Conservation (phyloP, 2,329 filamentous ascomycete genomes). For the Aschersonia sp. region DNA sequence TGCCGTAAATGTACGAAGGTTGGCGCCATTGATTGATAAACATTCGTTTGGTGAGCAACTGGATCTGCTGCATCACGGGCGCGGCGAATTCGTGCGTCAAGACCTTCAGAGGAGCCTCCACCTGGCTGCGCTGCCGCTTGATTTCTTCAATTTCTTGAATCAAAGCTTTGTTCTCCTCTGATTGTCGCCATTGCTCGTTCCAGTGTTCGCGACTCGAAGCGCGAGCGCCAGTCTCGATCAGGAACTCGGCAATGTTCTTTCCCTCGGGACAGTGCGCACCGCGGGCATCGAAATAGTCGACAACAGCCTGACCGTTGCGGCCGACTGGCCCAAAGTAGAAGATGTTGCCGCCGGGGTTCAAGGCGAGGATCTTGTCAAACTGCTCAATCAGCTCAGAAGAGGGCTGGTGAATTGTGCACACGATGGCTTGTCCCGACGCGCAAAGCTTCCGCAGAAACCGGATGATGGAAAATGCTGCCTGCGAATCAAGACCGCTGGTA, state of each 20-base stretch:
- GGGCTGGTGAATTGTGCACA: conserved; percentile 45
- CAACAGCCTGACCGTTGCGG: conserved; percentile 25
- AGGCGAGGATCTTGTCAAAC: conserved; percentile 37
- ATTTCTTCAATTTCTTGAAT: conserved; percentile 51
- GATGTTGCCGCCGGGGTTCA: conserved; percentile 33
- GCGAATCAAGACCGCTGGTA: conserved; percentile 38
- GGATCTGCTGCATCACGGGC: conserved; percentile 45
- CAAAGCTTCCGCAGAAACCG: conserved; percentile 43
- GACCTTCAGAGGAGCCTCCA: conserved; percentile 8
- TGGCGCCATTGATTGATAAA: conserved; percentile 65
- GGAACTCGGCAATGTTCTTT: conserved; percentile 34
- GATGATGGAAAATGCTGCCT: conserved; percentile 42
- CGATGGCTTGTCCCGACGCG: conserved; percentile 39
- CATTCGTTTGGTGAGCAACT: conserved; percentile 51
- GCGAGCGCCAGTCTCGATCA: conserved; percentile 25
- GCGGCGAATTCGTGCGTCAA: conserved; percentile 47
- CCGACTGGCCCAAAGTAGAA: conserved; percentile 41
- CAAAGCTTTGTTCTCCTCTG: conserved; percentile 42
- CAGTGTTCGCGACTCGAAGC: conserved; percentile 36
- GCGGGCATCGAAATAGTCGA: conserved; percentile 40
- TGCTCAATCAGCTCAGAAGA: conserved; percentile 35
- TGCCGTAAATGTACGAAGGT: conserved; percentile 62
- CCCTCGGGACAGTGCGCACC: conserved; percentile 49
- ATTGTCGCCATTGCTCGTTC: conserved; percentile 61
- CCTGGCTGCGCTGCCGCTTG: conserved; percentile 17